A percentile compares a stretch with the other conserved stretches of the same genome.
Evolutionary conservation across 176 grass and related monocot genomes (phyloP).

Genomic region (Elaeis guineensis): DNA sequence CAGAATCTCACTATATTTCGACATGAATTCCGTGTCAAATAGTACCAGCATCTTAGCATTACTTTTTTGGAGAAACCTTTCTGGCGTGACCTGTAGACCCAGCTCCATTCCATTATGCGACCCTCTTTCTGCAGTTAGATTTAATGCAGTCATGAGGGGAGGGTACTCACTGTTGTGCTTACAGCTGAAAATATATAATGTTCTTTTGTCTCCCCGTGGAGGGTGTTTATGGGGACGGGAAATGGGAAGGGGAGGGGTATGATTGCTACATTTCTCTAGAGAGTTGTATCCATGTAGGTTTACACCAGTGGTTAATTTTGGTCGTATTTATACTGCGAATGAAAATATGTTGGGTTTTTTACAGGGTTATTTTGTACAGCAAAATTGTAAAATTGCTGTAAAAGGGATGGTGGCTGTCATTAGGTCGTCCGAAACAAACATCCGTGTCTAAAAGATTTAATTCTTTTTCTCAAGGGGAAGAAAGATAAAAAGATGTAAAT

Average conservation of each 20-base stretch:
- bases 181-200: not conserved
- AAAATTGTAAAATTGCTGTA: slow-evolving; percentile 30
- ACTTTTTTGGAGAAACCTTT: slow-evolving; percentile 20
- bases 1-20: slow-evolving; percentile 93
- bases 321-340: slow-evolving; percentile 14
- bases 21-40: slow-evolving; percentile 87
- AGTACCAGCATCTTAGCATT: slow-evolving; percentile 3
- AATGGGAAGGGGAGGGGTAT: no score
- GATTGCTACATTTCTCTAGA: no score
- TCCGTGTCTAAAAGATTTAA: not conserved
- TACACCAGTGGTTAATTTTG: slow-evolving; percentile 11
- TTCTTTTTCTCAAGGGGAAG: slow-evolving; percentile 8
- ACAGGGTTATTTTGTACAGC: slow-evolving; percentile 42
- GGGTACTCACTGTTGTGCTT: not conserved
- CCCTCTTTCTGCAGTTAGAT: not conserved
- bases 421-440: not conserved
- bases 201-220: no score
- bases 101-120: slow-evolving; percentile 18
- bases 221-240: no score
- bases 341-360: slow-evolving; percentile 16
- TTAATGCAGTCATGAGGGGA: not conserved
- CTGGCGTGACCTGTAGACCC: slow-evolving; percentile 39
- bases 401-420: slow-evolving; percentile 25
- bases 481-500: not conserved
- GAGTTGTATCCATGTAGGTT: slow-evolving; percentile 1